Conservation (phyloP, 129 eudicot genomes). For the Flaveria linearis region DNA sequence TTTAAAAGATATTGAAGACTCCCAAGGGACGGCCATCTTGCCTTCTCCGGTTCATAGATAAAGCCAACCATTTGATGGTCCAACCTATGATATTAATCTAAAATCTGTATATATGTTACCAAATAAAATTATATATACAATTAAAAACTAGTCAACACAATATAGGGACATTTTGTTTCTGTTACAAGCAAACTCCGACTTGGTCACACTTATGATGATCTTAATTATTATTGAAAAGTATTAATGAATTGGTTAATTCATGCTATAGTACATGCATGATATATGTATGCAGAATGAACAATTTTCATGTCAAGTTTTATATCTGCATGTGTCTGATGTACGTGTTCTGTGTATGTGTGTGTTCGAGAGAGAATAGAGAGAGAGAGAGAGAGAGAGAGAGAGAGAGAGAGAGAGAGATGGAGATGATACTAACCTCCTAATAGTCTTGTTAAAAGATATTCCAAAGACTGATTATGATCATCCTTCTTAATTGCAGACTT, state of each 20-base stretch:
- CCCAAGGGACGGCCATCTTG: conserved; percentile 28
- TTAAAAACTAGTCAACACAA: no score
- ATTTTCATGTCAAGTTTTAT: no score
- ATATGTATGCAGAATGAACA: no score
- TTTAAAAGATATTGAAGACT: background rate
- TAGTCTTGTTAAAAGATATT: conserved; percentile 41
- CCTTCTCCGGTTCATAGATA: conserved; percentile 21
- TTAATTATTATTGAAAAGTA: no score
- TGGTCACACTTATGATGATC: no score
- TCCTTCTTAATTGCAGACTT: conserved; percentile 13
- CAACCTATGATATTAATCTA: background rate
- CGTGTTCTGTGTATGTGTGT: conserved; percentile 1
- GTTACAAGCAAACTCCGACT: no score
- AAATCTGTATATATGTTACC: no score
- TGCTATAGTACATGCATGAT: no score
- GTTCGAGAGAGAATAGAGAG: conserved; percentile 15
- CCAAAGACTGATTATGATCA: conserved; percentile 31
- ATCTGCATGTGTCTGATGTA: no score
- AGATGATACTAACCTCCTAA: conserved; percentile 32
- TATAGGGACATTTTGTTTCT: no score
- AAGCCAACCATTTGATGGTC: conserved; percentile 26
- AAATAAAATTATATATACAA: no score
- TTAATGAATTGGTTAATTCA: no score
- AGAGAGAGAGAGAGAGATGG: conserved; percentile 16
- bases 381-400: background rate